phyloP scores from a whole-genome alignment of 108 stramenopile genomes.

The Cyclotella atomus region DNA sequence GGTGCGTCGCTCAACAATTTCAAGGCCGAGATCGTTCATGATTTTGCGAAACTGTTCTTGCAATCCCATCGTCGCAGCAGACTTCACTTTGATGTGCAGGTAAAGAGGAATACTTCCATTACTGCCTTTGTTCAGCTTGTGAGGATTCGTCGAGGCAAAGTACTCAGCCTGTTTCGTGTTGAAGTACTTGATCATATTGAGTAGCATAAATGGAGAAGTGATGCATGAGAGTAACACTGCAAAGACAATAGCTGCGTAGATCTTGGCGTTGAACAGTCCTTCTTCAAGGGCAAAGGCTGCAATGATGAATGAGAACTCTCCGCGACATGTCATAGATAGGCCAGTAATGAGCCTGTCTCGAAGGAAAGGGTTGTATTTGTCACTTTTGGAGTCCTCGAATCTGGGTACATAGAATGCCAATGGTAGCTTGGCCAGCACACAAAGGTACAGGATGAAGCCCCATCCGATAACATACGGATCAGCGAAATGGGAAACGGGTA shows the following conservation, averaged over 20 bases:
- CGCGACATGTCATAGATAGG: slow-evolving; percentile 53
- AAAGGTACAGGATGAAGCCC: slow-evolving; percentile 46
- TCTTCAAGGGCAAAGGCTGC: slow-evolving; percentile 55
- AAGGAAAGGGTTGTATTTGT: slow-evolving; percentile 25
- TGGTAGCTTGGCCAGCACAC: slow-evolving; percentile 30
- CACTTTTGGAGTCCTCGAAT: slow-evolving; percentile 19
- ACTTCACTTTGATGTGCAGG: slow-evolving; percentile 43
- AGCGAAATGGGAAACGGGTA: slow-evolving; percentile 33
- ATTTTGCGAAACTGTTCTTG: slow-evolving; percentile 41
- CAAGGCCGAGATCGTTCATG: slow-evolving; percentile 39
- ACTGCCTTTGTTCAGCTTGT: slow-evolving; percentile 18
- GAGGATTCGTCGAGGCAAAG: slow-evolving; percentile 27
- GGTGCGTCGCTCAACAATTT: slow-evolving; percentile 46
- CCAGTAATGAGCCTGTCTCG: slow-evolving; percentile 44
- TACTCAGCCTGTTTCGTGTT: slow-evolving; percentile 35
- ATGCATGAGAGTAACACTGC: slow-evolving; percentile 49
- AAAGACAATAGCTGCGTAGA: slow-evolving; percentile 49
- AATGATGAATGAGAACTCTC: slow-evolving; percentile 59
- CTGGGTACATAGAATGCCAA: slow-evolving; percentile 29
- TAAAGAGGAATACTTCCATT: slow-evolving; percentile 42
- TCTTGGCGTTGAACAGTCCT: slow-evolving; percentile 41
- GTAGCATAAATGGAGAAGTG: slow-evolving; percentile 40
- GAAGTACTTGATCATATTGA: slow-evolving; percentile 48
- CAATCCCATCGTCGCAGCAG: slow-evolving; percentile 37
- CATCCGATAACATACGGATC: slow-evolving; percentile 37